These are phyloP conservation scores for Euphorbia corollata DNA, from an alignment of 441 rosid genomes.

Conservation along the genomic window DNA sequence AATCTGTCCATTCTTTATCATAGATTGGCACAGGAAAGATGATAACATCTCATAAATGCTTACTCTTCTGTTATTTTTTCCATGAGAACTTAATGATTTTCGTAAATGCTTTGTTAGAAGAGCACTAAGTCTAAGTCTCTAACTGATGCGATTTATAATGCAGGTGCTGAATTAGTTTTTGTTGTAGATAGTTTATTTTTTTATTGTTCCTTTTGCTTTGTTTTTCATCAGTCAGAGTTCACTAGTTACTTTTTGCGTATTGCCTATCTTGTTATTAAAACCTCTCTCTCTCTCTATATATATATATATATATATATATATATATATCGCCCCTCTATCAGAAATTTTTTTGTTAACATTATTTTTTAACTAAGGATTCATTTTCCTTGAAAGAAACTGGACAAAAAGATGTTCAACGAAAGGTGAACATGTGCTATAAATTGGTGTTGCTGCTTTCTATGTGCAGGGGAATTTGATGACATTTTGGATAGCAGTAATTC, in stretches of 20 bases:
- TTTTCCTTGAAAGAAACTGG: conserved; percentile 8
- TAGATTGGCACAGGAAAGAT: not conserved
- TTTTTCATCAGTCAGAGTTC: conserved; percentile 5
- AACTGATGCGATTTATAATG: not conserved
- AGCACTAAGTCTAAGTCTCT: not conserved
- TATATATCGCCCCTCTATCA: not conserved
- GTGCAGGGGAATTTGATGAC: conserved; percentile 91
- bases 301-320: no score
- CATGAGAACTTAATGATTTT: not conserved
- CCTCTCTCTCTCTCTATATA: no score
- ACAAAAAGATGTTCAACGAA: not conserved
- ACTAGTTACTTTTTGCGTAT: not conserved
- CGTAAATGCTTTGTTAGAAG: not conserved
- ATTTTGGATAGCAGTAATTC: conserved; percentile 49
- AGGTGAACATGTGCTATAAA: conserved; percentile 1
- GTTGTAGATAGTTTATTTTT: not conserved
- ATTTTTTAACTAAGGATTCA: conserved; percentile 6
- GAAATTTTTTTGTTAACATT: not conserved
- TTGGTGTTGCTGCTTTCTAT: conserved; percentile 10
- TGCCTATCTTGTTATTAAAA: not conserved
- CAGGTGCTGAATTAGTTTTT: not conserved
- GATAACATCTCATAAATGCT: not conserved
- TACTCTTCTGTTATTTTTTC: not conserved
- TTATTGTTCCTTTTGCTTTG: not conserved
- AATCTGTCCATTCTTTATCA: not conserved